Evolutionary conservation across 306 rosid genomes (phyloP).

Genomic region (Coriaria nepalensis): DNA sequence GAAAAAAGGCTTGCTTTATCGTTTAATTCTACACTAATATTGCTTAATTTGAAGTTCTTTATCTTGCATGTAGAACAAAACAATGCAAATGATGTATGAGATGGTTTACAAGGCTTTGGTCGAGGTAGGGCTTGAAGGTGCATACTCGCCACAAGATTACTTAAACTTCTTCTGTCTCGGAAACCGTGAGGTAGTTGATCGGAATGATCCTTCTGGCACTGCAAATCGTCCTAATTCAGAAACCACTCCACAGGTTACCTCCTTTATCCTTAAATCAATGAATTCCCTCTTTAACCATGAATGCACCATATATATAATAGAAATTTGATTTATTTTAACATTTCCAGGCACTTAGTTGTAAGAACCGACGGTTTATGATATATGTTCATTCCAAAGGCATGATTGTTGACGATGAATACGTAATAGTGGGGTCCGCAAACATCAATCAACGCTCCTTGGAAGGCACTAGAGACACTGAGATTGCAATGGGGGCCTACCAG

Average conservation of each 20-base stretch:
- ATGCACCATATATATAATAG: conserved; percentile 9
- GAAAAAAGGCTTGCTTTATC: too few relatives aligned
- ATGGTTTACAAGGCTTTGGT: conserved; percentile 70
- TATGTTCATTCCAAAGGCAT: conserved; percentile 98
- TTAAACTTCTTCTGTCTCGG: conserved; percentile 96
- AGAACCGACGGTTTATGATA: conserved; percentile 79
- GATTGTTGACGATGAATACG: conserved; percentile 90
- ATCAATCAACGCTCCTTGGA: conserved; percentile 98
- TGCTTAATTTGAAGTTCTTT: conserved; percentile 3
- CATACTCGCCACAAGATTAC: conserved; percentile 79
- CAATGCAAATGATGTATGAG: conserved; percentile 99
- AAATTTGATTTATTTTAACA: conserved; percentile 14
- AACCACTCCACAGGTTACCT: conserved; percentile 62
- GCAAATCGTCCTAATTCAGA: conserved; percentile 47
- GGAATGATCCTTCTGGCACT: conserved; percentile 17
- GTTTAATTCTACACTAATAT: background rate
- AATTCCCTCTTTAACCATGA: conserved; percentile 1
- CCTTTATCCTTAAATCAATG: conserved; percentile 10
- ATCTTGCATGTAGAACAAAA: conserved; percentile 52
- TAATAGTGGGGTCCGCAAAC: conserved; percentile 90
- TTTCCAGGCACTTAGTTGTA: conserved; percentile 61
- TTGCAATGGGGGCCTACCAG: conserved; percentile 96
- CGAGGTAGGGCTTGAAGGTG: conserved; percentile 76
- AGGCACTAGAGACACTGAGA: conserved; percentile 99
- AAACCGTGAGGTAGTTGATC: conserved; percentile 61